Evolutionary conservation across 164 flowering plant genomes (phyloP).

Genomic region (Liriodendron chinense): DNA sequence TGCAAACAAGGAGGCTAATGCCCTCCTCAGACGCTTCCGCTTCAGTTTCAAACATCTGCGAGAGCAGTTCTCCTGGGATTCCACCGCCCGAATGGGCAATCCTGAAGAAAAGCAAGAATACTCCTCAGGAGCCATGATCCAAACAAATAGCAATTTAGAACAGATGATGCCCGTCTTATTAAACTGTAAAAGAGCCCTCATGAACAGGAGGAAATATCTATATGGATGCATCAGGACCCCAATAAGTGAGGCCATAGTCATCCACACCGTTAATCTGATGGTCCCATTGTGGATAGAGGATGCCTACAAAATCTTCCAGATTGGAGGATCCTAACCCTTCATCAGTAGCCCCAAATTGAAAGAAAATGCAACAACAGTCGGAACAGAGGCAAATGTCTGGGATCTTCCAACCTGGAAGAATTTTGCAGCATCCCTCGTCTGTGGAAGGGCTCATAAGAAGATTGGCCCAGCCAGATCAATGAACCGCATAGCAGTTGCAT

Average conservation of each 20-base stretch:
- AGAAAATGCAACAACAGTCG: too few relatives aligned
- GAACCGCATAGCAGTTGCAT: too few relatives aligned
- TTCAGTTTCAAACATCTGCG: constrained; percentile 73
- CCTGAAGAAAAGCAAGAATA: constrained; percentile 29
- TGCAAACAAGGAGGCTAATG: constrained; percentile 62
- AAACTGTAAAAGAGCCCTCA: background rate
- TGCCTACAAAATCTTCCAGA: background rate
- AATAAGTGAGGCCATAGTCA: background rate
- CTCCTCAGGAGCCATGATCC: background rate
- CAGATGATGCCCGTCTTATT: background rate
- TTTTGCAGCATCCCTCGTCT: too few relatives aligned
- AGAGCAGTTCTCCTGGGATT: constrained; percentile 69
- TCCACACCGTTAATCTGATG: background rate
- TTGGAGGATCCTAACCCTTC: background rate
- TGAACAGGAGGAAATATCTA: background rate
- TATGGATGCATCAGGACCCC: background rate
- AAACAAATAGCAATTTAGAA: background rate
- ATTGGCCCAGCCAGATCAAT: too few relatives aligned
- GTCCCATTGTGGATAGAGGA: background rate
- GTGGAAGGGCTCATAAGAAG: too few relatives aligned
- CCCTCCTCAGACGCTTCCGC: constrained; percentile 69
- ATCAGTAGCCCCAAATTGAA: background rate
- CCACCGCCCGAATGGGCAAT: constrained; percentile 71
- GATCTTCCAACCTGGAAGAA: too few relatives aligned
- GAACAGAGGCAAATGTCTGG: too few relatives aligned